Evolutionary conservation across 2,329 filamentous ascomycete genomes (phyloP), one percentile per base, ranked within the genome.

Genomic region (Cryphonectria parasitica): DNA sequence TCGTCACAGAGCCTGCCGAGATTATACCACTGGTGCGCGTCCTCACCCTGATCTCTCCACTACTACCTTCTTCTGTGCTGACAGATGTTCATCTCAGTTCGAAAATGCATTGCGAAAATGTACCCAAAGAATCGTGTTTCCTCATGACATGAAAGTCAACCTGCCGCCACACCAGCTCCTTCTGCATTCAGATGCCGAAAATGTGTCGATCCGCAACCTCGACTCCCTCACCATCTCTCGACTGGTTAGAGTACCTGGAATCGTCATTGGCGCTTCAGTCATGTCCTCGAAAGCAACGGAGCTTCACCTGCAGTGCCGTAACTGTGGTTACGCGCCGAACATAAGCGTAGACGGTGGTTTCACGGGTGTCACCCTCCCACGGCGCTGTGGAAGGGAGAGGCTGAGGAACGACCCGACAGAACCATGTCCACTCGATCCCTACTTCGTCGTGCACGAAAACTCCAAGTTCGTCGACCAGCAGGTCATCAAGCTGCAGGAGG

Each of bases 381-480:
- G 96, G 77, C 87, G 87, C 67, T 99, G 96, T 79, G 89, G 79
- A 41, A 88, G 93, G 66, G 79, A 83, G 74, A 88, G 89, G 73
- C 83, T 87, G 13, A 86, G 87, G 19, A 91, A 90, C 66, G 93
- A 97, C 61, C 83, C 85, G 1, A 86, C 87, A 1, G 89, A 92
- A 52, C 90, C 91, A 76, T 99, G 96, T 77, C 95, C 95, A 0
- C 83, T 99, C 72, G 96, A 99, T 77, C 96, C 96, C 22, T 99
- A 98, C 82, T 97, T 96, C 77, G 94, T 99, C 70, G 87, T 96
- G 71, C 96, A 99, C 79, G 96, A 99, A 81, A 94, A 92, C 79
- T 97, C 93, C 52, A 89, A 90, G 74, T 99, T 99, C 79, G 95
- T 98, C 77, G 96, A 99, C 77, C 96, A 99, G 81, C 96, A 99